These are phyloP conservation scores for Dryas octopetala DNA, from an alignment of 306 rosid species.

Conservation along the genomic window DNA sequence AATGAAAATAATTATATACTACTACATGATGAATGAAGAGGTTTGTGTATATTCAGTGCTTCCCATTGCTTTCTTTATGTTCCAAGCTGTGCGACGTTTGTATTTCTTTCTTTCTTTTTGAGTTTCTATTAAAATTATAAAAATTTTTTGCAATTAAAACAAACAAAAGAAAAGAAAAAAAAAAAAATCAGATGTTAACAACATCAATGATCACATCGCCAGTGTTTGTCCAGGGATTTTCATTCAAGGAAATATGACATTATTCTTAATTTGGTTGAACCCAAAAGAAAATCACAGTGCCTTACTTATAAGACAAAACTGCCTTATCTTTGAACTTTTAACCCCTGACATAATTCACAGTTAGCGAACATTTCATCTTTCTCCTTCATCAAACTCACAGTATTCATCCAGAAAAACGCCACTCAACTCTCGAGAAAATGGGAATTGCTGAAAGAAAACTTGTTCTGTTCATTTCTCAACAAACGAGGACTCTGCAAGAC, in stretches of 20 bases:
- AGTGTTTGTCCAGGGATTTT: too few relatives aligned
- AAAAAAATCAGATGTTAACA: too few relatives aligned
- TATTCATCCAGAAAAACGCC: not conserved
- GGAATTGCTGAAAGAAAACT: not conserved
- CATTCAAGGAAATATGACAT: too few relatives aligned
- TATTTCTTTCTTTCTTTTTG: too few relatives aligned
- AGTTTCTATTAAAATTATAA: too few relatives aligned
- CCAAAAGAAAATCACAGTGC: too few relatives aligned
- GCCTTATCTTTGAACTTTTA: too few relatives aligned
- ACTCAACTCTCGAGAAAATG: not conserved
- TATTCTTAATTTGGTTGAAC: too few relatives aligned
- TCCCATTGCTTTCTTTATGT: not conserved
- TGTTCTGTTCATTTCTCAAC: conserved; percentile 43
- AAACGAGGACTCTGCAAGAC: conserved; percentile 91
- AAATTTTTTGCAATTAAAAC: too few relatives aligned
- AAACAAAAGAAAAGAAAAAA: too few relatives aligned
- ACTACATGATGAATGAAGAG: not conserved
- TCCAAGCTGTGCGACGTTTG: not conserved
- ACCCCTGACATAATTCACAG: not conserved
- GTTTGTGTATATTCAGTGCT: not conserved
- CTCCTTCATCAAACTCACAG: conserved; percentile 3
- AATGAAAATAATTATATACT: not conserved
- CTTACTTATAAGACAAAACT: too few relatives aligned
- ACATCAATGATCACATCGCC: too few relatives aligned
- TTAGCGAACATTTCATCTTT: not conserved